Conservation (phyloP, 2,329 filamentous ascomycete genomes). For the Metarhizium anisopliae region DNA sequence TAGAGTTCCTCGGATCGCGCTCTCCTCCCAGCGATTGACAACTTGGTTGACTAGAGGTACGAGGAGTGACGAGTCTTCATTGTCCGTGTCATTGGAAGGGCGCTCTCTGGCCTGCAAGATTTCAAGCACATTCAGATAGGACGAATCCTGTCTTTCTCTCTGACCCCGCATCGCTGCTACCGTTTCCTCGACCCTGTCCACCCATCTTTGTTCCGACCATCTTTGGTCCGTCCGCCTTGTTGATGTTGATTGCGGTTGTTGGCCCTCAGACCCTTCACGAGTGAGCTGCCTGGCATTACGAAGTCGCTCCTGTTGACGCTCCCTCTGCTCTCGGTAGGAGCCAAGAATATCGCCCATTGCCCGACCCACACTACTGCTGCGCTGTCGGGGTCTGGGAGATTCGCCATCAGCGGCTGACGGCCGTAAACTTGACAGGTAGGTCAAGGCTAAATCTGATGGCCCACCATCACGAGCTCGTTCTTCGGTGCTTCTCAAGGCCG, state of each 20-base stretch:
- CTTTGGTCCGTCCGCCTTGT: slow-evolving; percentile 16
- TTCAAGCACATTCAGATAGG: slow-evolving; percentile 28
- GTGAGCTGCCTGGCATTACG: slow-evolving; percentile 24
- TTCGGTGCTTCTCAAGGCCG: slow-evolving; percentile 17
- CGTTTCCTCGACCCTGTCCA: slow-evolving; percentile 26
- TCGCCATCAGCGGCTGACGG: slow-evolving; percentile 15
- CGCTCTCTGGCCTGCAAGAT: slow-evolving; percentile 27
- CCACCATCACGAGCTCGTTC: slow-evolving; percentile 11
- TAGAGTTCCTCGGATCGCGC: slow-evolving; percentile 22
- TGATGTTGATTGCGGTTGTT: background rate
- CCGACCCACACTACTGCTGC: slow-evolving; percentile 27
- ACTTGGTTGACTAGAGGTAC: slow-evolving; percentile 29
- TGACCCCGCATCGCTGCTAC: slow-evolving; percentile 26
- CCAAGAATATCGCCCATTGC: slow-evolving; percentile 29
- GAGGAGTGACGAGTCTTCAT: slow-evolving; percentile 26
- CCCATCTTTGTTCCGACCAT: slow-evolving; percentile 21
- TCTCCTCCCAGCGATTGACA: slow-evolving; percentile 29
- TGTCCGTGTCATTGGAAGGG: slow-evolving; percentile 19
- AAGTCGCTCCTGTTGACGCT: slow-evolving; percentile 23
- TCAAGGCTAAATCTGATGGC: slow-evolving; percentile 11
- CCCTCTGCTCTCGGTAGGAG: slow-evolving; percentile 28
- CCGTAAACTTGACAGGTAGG: slow-evolving; percentile 11
- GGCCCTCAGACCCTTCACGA: slow-evolving; percentile 14
- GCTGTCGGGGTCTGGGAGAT: slow-evolving; percentile 20
- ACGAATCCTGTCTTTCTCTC: slow-evolving; percentile 25